phyloP scores from a whole-genome alignment of 495 filamentous ascomycete genomes.

The Neurospora sp. region DNA sequence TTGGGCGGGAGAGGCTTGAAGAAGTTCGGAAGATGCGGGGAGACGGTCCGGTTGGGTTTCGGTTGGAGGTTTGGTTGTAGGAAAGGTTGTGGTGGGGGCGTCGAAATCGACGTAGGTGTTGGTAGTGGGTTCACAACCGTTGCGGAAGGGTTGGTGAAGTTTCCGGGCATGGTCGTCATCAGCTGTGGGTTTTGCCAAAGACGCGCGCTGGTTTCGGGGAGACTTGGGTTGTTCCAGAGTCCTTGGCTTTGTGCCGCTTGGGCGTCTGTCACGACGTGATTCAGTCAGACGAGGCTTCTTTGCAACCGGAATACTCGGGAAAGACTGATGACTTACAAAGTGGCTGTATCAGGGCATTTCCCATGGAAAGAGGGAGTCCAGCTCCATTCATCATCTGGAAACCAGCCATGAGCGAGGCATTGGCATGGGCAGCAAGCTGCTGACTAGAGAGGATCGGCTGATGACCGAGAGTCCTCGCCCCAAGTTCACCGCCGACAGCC shows the following conservation, averaged over 20 bases:
- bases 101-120: not conserved
- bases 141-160: slow-evolving; percentile 15
- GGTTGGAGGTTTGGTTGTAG: not conserved
- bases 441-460: not conserved
- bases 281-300: not conserved
- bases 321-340: not conserved
- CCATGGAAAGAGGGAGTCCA: not conserved
- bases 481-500: not conserved
- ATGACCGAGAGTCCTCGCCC: not conserved
- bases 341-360: not conserved
- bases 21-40: slow-evolving; percentile 50
- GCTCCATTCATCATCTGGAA: not conserved
- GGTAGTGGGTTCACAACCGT: slow-evolving; percentile 4
- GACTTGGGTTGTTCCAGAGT: not conserved
- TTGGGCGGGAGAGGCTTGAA: slow-evolving; percentile 60
- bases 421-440: not conserved
- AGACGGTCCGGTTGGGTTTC: slow-evolving; percentile 14
- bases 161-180: not conserved
- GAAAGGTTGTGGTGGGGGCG: not conserved
- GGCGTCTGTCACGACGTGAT: not conserved
- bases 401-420: not conserved
- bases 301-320: not conserved
- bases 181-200: not conserved
- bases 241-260: not conserved
- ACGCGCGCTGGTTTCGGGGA: not conserved